A percentile compares a stretch with the other conserved stretches of the same genome.
These are phyloP conservation scores for Cicer yamashitae DNA, from an alignment of 306 rosid species.

Conservation along the genomic window DNA sequence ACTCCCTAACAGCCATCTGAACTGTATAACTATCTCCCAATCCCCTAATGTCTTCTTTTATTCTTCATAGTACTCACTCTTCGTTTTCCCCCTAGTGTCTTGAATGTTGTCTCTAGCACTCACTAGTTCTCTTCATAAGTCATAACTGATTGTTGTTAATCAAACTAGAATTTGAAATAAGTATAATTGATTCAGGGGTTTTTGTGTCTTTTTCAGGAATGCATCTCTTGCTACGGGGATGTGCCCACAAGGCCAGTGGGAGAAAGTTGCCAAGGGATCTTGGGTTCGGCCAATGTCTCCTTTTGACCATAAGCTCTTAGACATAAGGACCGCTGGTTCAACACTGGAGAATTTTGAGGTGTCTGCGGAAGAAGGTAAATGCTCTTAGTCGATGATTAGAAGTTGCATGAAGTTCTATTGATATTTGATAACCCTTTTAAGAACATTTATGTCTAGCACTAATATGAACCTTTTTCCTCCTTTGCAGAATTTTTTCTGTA, in stretches of 20 bases:
- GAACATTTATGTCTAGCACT: conserved; percentile 19
- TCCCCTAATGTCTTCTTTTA: neutral
- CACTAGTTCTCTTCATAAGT: conserved; percentile 9
- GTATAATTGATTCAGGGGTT: conserved; percentile 5
- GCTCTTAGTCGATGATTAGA: conserved; percentile 26
- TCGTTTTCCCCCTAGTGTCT: too few species aligned
- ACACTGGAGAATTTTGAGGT: conserved; percentile 72
- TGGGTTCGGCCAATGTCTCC: conserved; percentile 88
- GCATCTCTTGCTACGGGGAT: conserved; percentile 70
- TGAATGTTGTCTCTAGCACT: neutral
- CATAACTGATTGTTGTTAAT: conserved; percentile 9
- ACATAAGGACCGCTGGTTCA: conserved; percentile 67
- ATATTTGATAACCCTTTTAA: conserved; percentile 12
- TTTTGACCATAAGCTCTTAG: conserved; percentile 75
- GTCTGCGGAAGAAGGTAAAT: conserved; percentile 77
- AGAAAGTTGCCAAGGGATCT: conserved; percentile 75
- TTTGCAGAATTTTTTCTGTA: conserved; percentile 72
- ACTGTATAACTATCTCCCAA: neutral
- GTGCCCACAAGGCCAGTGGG: conserved; percentile 88
- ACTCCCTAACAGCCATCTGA: conserved; percentile 2
- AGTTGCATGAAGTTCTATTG: conserved; percentile 27
- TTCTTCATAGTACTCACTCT: neutral
- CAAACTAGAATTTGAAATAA: conserved; percentile 19
- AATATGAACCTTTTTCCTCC: conserved; percentile 16
- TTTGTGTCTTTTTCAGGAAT: conserved; percentile 61